These are phyloP conservation scores for Herpotrichia juniperi DNA, from an alignment of 2,329 filamentous ascomycete species.

Conservation along the genomic window DNA sequence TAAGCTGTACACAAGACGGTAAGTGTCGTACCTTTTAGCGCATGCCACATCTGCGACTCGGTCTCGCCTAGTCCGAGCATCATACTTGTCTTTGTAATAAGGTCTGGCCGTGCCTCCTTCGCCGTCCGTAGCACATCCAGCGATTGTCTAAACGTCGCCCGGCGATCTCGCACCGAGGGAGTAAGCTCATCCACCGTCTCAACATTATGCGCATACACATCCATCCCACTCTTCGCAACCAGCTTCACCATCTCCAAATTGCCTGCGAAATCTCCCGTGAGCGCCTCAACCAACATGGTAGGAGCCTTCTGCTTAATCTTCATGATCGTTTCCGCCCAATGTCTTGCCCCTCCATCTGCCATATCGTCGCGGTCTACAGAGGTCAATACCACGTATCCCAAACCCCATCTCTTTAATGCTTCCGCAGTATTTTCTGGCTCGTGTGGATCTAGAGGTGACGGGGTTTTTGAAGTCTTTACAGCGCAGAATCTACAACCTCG, in stretches of 20 bases:
- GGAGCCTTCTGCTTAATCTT: conserved; percentile 82
- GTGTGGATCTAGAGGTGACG: conserved; percentile 86
- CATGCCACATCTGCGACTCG: conserved; percentile 81
- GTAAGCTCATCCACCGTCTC: conserved; percentile 94
- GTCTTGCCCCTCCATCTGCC: conserved; percentile 81
- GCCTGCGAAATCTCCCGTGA: conserved; percentile 87
- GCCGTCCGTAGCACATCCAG: conserved; percentile 79
- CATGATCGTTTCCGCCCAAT: conserved; percentile 92
- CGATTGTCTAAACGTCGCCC: conserved; percentile 88
- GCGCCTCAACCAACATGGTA: conserved; percentile 77
- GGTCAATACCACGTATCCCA: conserved; percentile 95
- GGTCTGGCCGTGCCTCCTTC: conserved; percentile 74
- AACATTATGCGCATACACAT: conserved; percentile 97
- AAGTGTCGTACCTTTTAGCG: conserved; percentile 66
- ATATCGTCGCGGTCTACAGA: conserved; percentile 94
- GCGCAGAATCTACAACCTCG: conserved; percentile 96
- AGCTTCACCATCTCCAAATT: conserved; percentile 84
- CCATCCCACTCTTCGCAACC: conserved; percentile 85
- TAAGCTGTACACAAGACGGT: not conserved
- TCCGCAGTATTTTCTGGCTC: conserved; percentile 97
- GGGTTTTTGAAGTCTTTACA: conserved; percentile 83
- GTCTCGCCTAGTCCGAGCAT: conserved; percentile 96
- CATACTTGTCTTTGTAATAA: conserved; percentile 98
- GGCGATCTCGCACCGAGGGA: conserved; percentile 84
- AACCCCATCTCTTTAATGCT: conserved; percentile 87